These are phyloP conservation scores for Blumeria hordei DNA, from an alignment of 2,329 filamentous ascomycete genomes.

Conservation along the genomic window DNA sequence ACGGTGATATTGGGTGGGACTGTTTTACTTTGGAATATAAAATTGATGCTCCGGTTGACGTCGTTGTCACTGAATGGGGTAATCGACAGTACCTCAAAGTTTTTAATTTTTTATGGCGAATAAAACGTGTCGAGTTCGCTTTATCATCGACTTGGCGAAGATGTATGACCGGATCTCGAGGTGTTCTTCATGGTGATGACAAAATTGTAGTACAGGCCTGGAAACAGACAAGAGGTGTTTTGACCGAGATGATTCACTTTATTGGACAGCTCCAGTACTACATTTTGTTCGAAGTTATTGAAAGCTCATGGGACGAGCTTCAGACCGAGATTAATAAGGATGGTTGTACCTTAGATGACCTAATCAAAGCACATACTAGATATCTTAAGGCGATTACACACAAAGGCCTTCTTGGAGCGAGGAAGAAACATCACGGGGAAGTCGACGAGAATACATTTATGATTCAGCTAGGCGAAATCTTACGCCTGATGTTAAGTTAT, in stretches of 20 bases:
- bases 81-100: conserved; percentile 94
- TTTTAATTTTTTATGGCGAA: conserved; percentile 96
- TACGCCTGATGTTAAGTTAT: conserved; percentile 84
- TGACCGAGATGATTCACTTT: conserved; percentile 98
- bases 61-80: conserved; percentile 89
- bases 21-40: conserved; percentile 98
- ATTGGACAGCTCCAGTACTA: conserved; percentile 95
- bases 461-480: conserved; percentile 69
- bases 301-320: conserved; percentile 80
- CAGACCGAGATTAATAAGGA: conserved; percentile 63
- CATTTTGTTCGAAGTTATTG: conserved; percentile 95
- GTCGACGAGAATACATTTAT: conserved; percentile 53
- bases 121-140: conserved; percentile 92
- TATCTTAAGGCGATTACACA: conserved; percentile 90
- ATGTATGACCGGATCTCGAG: conserved; percentile 81
- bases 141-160: conserved; percentile 78
- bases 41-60: conserved; percentile 85
- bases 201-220: conserved; percentile 49
- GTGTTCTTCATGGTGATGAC: conserved; percentile 64
- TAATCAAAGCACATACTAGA: conserved; percentile 73
- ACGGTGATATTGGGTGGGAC: conserved; percentile 96
- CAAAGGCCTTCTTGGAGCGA: conserved; percentile 73
- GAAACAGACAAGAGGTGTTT: conserved; percentile 69
- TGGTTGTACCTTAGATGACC: conserved; percentile 76
- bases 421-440: conserved; percentile 21